phyloP scores from a whole-genome alignment of 495 filamentous ascomycete genomes.

The Daldinia vernicosa region DNA sequence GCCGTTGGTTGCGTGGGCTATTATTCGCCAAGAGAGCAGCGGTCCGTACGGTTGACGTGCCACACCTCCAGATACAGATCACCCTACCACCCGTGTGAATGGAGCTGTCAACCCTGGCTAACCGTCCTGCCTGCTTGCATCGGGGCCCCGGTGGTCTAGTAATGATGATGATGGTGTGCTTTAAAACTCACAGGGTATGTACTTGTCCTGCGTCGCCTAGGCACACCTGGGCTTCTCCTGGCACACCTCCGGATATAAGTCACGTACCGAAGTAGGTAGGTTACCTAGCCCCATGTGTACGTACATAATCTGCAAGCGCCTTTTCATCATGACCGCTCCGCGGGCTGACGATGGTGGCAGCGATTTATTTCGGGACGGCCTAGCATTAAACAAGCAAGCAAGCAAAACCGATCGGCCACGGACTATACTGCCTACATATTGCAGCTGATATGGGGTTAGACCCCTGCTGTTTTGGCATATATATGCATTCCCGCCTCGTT shows the following conservation, averaged over 20 bases:
- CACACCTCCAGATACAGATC: conserved; percentile 46
- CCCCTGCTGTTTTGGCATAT: conserved; percentile 7
- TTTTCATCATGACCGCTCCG: conserved; percentile 19
- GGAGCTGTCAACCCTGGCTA: conserved; percentile 42
- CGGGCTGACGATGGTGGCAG: conserved; percentile 14
- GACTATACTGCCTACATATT: background rate
- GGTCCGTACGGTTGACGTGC: conserved; percentile 37
- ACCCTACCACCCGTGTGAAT: conserved; percentile 47
- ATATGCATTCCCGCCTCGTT: background rate
- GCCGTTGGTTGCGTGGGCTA: conserved; percentile 43
- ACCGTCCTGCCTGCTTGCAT: conserved; percentile 39
- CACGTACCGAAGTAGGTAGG: conserved; percentile 36
- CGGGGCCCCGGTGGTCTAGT: conserved; percentile 3
- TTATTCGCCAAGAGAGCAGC: conserved; percentile 40
- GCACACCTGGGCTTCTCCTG: conserved; percentile 29
- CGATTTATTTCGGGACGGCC: conserved; percentile 12
- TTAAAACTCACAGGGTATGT: conserved; percentile 26
- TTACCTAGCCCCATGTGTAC: conserved; percentile 11
- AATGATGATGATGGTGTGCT: conserved; percentile 38
- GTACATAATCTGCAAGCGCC: conserved; percentile 11
- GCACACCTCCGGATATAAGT: conserved; percentile 38
- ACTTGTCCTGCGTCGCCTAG: conserved; percentile 14
- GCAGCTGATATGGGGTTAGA: background rate
- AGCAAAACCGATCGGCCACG: background rate
- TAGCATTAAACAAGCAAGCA: conserved; percentile 5